Percentiles rank a stretch among this genome's conserved stretches.
Evolutionary conservation across 148 eudicot genomes (phyloP).

Genomic region (Rhododendron simsii): DNA sequence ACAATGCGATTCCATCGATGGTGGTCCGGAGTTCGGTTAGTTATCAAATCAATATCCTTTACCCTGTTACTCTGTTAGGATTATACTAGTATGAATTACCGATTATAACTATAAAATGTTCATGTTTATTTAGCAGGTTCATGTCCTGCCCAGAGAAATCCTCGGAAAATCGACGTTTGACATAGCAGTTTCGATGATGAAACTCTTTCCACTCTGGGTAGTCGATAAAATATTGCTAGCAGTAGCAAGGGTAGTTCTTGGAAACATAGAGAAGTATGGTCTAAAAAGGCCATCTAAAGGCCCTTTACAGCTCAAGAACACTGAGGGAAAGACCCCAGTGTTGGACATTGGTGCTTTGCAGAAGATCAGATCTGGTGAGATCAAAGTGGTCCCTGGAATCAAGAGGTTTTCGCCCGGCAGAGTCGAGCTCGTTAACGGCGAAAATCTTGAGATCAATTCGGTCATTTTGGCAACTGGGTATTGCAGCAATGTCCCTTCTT

Average conservation of each 20-base stretch:
- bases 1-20: constrained; percentile 60
- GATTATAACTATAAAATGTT: neutral
- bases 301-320: constrained; percentile 74
- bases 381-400: constrained; percentile 77
- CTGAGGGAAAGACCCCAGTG: constrained; percentile 79
- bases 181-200: constrained; percentile 55
- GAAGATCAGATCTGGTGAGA: constrained; percentile 62
- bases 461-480: constrained; percentile 87
- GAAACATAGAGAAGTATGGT: constrained; percentile 65
- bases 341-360: constrained; percentile 68
- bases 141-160: constrained; percentile 73
- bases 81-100: neutral
- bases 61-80: neutral
- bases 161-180: constrained; percentile 79
- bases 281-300: constrained; percentile 73
- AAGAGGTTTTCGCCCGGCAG: constrained; percentile 51
- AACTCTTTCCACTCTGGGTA: constrained; percentile 46
- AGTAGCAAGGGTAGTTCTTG: constrained; percentile 45
- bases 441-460: constrained; percentile 53
- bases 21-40: constrained; percentile 79
- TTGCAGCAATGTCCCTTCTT: constrained; percentile 79
- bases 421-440: constrained; percentile 56
- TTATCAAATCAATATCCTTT: neutral
- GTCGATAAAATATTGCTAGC: constrained; percentile 65
- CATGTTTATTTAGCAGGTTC: constrained; percentile 48